Percentiles rank a stretch among this genome's conserved stretches.
phyloP scores from a whole-genome alignment of 352 stramenopile genomes.

The Globisporangium parvum region DNA sequence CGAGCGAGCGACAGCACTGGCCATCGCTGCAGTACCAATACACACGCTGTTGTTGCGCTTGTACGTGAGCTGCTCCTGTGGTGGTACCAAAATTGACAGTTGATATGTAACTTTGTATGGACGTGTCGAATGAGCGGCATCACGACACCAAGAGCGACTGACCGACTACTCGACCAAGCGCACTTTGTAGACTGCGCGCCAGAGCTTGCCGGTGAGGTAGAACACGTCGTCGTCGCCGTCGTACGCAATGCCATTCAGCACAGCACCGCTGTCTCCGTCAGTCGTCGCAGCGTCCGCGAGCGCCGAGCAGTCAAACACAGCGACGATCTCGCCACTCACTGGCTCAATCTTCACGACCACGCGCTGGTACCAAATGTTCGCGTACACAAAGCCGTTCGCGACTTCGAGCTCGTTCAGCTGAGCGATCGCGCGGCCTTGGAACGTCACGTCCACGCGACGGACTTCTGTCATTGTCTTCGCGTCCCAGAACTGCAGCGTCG shows the following conservation, averaged over 20 bases:
- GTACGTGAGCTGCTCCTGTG: too few species aligned
- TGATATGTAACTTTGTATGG: too few species aligned
- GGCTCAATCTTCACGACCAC: slow-evolving; percentile 92
- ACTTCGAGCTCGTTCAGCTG: slow-evolving; percentile 93
- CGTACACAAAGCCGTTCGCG: slow-evolving; percentile 89
- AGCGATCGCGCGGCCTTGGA: slow-evolving; percentile 33
- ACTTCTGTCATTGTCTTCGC: slow-evolving; percentile 63
- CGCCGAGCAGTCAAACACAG: slow-evolving; percentile 82
- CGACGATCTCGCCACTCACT: slow-evolving; percentile 68
- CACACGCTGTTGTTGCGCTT: too few species aligned
- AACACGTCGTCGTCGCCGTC: slow-evolving; percentile 85
- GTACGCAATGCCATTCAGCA: slow-evolving; percentile 94
- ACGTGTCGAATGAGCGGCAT: too few species aligned
- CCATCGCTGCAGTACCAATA: too few species aligned
- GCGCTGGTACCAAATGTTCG: slow-evolving; percentile 94
- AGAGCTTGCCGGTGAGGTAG: slow-evolving; percentile 92
- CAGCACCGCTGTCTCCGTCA: slow-evolving; percentile 41
- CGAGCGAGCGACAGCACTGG: too few species aligned
- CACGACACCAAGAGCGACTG: too few species aligned
- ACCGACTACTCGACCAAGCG: slow-evolving; percentile 45
- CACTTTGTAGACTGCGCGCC: slow-evolving; percentile 89
- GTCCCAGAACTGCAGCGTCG: slow-evolving; percentile 91
- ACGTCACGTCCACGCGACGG: slow-evolving; percentile 62
- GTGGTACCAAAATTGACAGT: too few species aligned
- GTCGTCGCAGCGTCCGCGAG: slow-evolving; percentile 58